Evolutionary conservation across 306 rosid genomes (phyloP).

Genomic region (apple (Malus domestica)): ASM211411v1 NC_041803.1:50801501-50802000

Average conservation of each 20-base stretch:
- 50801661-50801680: accelerated
- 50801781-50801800: too few species aligned
- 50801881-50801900: background rate
- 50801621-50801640: too few species aligned
- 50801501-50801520: background rate
- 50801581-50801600: too few species aligned
- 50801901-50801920: conserved; percentile 1
- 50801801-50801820: too few species aligned
- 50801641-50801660: too few species aligned
- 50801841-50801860: too few species aligned
- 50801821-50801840: too few species aligned
- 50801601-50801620: accelerated
- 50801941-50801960: background rate
- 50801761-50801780: too few species aligned
- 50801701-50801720: accelerated
- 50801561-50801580: background rate
- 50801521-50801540: background rate
- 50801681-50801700: too few species aligned
- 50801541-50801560: background rate
- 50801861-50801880: background rate
- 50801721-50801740: too few species aligned
- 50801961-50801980: background rate
- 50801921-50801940: background rate
- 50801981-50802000: background rate
- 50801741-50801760: accelerated